phyloP scores from a whole-genome alignment of 164 flowering plant species.

The Amborella trichopoda region DNA sequence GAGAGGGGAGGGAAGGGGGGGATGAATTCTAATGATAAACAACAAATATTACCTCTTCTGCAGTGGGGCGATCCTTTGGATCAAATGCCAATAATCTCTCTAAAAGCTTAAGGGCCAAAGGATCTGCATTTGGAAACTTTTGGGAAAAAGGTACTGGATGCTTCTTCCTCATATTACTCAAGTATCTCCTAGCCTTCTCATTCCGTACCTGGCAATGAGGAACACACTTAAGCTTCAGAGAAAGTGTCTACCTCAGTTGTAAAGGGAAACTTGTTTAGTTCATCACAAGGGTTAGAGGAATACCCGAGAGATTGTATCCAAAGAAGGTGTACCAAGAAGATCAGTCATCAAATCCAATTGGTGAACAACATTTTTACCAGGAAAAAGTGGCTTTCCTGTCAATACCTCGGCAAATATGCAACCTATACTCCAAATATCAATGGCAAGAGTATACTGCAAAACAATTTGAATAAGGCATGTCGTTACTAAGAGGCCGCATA shows the following conservation, averaged over 20 bases:
- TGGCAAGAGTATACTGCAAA: slow-evolving; percentile 90
- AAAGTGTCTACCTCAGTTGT: not conserved
- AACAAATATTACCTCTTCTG: slow-evolving; percentile 94
- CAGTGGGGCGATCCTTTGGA: slow-evolving; percentile 90
- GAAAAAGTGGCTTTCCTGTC: slow-evolving; percentile 86
- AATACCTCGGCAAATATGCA: slow-evolving; percentile 95
- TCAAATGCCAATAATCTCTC: slow-evolving; percentile 88
- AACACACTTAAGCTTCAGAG: slow-evolving; percentile 1
- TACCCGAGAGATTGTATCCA: slow-evolving; percentile 85
- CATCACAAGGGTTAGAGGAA: not conserved
- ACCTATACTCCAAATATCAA: slow-evolving; percentile 97
- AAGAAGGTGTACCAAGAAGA: slow-evolving; percentile 85
- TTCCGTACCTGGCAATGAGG: slow-evolving; percentile 58
- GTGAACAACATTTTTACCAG: slow-evolving; percentile 96
- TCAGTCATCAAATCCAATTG: slow-evolving; percentile 96
- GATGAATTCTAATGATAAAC: too few species aligned
- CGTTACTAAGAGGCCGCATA: not conserved
- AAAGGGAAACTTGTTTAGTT: not conserved
- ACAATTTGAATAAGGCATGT: not conserved
- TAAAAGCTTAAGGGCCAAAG: slow-evolving; percentile 55
- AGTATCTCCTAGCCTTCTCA: slow-evolving; percentile 85
- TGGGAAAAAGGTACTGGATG: slow-evolving; percentile 63
- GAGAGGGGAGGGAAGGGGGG: too few species aligned
- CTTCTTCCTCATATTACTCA: slow-evolving; percentile 83
- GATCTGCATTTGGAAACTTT: slow-evolving; percentile 92